Conservation (phyloP, 2,329 filamentous ascomycete genomes). For the Talaromyces sp. region DNA sequence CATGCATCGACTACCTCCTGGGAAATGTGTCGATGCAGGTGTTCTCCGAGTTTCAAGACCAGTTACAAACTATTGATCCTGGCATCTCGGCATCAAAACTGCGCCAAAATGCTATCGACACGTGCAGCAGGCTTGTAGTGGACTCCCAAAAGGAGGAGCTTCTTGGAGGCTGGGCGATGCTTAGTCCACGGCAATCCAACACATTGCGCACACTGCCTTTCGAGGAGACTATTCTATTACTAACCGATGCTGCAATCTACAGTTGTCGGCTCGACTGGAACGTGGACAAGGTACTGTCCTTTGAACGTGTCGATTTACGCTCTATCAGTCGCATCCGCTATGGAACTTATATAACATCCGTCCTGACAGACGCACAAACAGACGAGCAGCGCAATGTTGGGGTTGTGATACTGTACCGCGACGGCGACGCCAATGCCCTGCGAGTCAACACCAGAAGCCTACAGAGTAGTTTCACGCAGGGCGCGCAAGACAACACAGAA, state of each 20-base stretch:
- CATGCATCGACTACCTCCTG: conserved; percentile 87
- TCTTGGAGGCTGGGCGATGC: conserved; percentile 80
- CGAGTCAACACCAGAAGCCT: conserved; percentile 83
- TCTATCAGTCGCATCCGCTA: conserved; percentile 68
- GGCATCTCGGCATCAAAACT: conserved; percentile 80
- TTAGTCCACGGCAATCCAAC: conserved; percentile 68
- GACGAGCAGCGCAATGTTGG: conserved; percentile 79
- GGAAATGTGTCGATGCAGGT: conserved; percentile 79
- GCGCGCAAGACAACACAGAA: conserved; percentile 20
- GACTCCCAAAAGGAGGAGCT: conserved; percentile 78
- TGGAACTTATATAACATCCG: conserved; percentile 87
- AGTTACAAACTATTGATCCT: conserved; percentile 89
- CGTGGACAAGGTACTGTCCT: conserved; percentile 86
- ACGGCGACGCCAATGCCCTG: conserved; percentile 63
- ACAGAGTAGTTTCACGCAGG: conserved; percentile 49
- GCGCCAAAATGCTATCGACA: conserved; percentile 83
- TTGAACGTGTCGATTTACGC: conserved; percentile 74
- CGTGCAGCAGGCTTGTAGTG: conserved; percentile 79
- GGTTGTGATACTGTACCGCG: conserved; percentile 70
- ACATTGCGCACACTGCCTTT: conserved; percentile 66
- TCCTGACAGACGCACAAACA: conserved; percentile 68
- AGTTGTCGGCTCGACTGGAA: conserved; percentile 92
- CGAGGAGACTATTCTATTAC: conserved; percentile 79
- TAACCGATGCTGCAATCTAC: conserved; percentile 82
- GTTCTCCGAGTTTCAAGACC: conserved; percentile 89